Conservation (phyloP, 805 yeast genomes). For the Ogataea neopini region DNA sequence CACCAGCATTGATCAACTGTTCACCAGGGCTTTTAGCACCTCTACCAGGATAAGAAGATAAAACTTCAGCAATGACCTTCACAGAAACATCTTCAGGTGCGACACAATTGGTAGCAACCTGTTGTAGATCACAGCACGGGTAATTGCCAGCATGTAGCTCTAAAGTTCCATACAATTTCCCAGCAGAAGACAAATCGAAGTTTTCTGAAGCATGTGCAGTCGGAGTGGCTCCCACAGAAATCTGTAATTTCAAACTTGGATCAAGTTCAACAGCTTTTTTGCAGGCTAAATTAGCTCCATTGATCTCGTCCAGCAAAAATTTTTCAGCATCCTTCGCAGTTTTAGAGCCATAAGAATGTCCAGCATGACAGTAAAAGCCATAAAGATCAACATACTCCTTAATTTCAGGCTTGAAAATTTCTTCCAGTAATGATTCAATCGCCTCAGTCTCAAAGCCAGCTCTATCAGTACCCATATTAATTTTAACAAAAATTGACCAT, state of each 20-base stretch:
- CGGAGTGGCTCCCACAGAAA: conserved; percentile 84
- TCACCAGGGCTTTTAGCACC: conserved; percentile 56
- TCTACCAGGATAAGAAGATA: conserved; percentile 59
- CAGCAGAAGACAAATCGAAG: conserved; percentile 19
- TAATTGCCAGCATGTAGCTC: conserved; percentile 86
- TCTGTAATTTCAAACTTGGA: conserved; percentile 40
- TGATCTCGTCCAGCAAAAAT: conserved; percentile 56
- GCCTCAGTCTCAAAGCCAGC: conserved; percentile 53
- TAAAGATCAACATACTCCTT: conserved; percentile 44
- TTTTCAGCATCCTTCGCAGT: conserved; percentile 47
- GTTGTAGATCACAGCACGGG: conserved; percentile 73
- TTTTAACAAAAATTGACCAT: conserved; percentile 69
- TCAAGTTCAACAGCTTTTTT: conserved; percentile 38
- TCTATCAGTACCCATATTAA: conserved; percentile 70
- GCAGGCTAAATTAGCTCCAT: conserved; percentile 57
- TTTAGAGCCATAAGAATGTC: conserved; percentile 63
- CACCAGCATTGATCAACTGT: conserved; percentile 70
- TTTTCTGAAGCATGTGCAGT: conserved; percentile 61
- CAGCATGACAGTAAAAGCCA: conserved; percentile 81
- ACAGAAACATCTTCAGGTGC: conserved; percentile 47
- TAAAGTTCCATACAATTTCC: conserved; percentile 40
- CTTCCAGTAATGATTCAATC: conserved; percentile 38
- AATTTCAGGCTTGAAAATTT: conserved; percentile 27
- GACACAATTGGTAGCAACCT: conserved; percentile 67
- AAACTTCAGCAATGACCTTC: conserved; percentile 56